phyloP scores from a whole-genome alignment of 2,329 filamentous ascomycete species.

The Claviceps quebecensis region DNA sequence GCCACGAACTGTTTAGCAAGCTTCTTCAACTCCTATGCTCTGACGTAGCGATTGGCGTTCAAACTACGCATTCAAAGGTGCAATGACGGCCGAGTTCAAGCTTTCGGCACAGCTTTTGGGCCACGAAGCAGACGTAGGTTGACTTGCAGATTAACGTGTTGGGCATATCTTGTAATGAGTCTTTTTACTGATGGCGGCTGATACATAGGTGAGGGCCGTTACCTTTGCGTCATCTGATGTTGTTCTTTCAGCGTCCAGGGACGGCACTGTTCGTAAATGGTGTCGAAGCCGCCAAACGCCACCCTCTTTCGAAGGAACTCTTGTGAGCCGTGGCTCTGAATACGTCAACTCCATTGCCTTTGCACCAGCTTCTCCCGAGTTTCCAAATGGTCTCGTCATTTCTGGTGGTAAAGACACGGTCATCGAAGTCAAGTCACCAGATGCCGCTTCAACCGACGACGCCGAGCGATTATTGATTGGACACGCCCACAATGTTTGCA shows the following conservation, averaged over 20 bases:
- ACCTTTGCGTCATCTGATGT: constrained; percentile 59
- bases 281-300: constrained; percentile 51
- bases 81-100: constrained; percentile 75
- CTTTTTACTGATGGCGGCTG: background rate
- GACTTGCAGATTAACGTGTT: background rate
- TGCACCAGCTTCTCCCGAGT: constrained; percentile 51
- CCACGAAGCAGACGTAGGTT: constrained; percentile 81
- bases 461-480: constrained; percentile 78
- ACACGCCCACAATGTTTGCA: constrained; percentile 77
- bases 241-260: constrained; percentile 76
- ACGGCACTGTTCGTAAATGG: constrained; percentile 84
- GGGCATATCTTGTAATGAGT: background rate
- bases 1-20: background rate
- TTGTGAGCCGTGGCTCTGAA: constrained; percentile 64
- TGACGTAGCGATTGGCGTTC: background rate
- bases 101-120: constrained; percentile 79
- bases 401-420: constrained; percentile 86
- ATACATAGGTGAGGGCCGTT: constrained; percentile 66
- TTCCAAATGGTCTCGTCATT: constrained; percentile 67
- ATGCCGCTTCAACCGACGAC: constrained; percentile 53
- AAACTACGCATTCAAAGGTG: constrained; percentile 5
- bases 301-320: constrained; percentile 60
- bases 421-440: constrained; percentile 73
- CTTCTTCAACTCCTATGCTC: background rate
- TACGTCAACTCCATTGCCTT: constrained; percentile 83